Base-by-base conservation (phyloP, 306 rosid species). In the Dicorynia guianensis region DNA sequence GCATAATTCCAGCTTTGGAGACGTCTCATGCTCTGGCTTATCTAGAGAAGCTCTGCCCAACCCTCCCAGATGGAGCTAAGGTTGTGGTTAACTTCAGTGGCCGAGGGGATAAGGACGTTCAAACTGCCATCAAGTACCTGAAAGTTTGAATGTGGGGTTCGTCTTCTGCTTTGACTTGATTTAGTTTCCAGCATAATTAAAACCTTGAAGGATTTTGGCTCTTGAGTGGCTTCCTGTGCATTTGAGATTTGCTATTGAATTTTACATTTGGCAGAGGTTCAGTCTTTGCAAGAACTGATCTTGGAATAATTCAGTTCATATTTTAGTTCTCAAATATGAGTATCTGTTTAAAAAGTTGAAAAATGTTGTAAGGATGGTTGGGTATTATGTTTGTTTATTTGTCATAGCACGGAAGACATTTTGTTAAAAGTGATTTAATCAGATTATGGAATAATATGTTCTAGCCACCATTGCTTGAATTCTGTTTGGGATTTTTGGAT, bases 81-180 rank as follows among this genome's bases (percentile, higher is more conserved):
- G 89, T 95, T 18, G 96, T 94, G n/a, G 77, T 92, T 8, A 90
- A 90, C 83, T 94, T 87, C 87, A 92, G 98, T 49, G 97, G 97
- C 75, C 84, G 98, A 84, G 98, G 98, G 17, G 98, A 94, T 67
- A 94, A 94, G 85, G 98, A 94, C 20, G 98, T 94, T 56, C 92
- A 94, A 15, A 92, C 96, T 12, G 97, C 90, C 11, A 84, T 81
- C 86, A 94, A 92, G 81, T 68, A 83, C 73, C 71, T 94, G 81
- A 63, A 90, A 84, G 18, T 90, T 67, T 94, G 86, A 88, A 52
- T 43, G 2, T 10, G 4, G 69, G 34, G 46, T 18, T 55, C 43
- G 0, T 64, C 5, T 63, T 62, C 72, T 42, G 14, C 60, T 48
- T 40, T 69, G 43, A 42, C 47, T 46, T 64, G 63, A 36, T 63